Conservation (phyloP, 2,329 filamentous ascomycete genomes). For the Clonostachys sp. region DNA sequence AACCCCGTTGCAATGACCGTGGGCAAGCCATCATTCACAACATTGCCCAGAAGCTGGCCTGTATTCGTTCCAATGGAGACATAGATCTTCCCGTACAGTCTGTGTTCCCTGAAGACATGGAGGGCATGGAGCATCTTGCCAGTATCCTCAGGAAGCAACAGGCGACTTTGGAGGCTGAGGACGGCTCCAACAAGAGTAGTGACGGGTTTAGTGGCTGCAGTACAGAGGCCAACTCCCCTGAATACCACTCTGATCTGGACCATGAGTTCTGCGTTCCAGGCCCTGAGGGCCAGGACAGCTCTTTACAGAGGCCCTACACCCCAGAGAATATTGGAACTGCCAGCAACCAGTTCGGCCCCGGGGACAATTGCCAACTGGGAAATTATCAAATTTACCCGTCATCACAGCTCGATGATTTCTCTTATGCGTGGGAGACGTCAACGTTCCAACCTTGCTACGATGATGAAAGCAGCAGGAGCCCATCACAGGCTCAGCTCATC, state of each 20-base stretch:
- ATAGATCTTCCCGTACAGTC: slow-evolving; percentile 52
- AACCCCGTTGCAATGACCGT: slow-evolving; percentile 58
- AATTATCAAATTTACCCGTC: too few species aligned
- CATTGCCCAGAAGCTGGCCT: slow-evolving; percentile 59
- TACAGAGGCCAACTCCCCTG: slow-evolving; percentile 42
- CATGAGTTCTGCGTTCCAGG: slow-evolving; percentile 46
- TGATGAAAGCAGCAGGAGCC: too few species aligned
- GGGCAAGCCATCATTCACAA: slow-evolving; percentile 61
- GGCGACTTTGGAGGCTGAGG: slow-evolving; percentile 34
- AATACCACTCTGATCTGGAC: slow-evolving; percentile 51
- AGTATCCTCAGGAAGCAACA: slow-evolving; percentile 46
- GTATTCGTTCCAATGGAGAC: slow-evolving; percentile 58
- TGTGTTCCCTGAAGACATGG: slow-evolving; percentile 58
- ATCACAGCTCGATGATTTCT: too few species aligned
- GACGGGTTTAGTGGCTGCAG: slow-evolving; percentile 21
- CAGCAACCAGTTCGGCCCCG: too few species aligned
- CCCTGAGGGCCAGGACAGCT: slow-evolving; percentile 25
- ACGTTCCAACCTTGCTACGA: too few species aligned
- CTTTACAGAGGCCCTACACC: too few species aligned
- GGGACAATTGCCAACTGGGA: too few species aligned
- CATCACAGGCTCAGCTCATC: too few species aligned
- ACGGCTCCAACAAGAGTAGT: slow-evolving; percentile 22
- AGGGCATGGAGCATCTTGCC: slow-evolving; percentile 51
- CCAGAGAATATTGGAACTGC: too few species aligned
- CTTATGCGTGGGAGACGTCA: too few species aligned